Evolutionary conservation across 148 eudicot genomes (phyloP), one percentile per base, ranked within the genome.

Genomic region (Vaccinium darrowii): DNA sequence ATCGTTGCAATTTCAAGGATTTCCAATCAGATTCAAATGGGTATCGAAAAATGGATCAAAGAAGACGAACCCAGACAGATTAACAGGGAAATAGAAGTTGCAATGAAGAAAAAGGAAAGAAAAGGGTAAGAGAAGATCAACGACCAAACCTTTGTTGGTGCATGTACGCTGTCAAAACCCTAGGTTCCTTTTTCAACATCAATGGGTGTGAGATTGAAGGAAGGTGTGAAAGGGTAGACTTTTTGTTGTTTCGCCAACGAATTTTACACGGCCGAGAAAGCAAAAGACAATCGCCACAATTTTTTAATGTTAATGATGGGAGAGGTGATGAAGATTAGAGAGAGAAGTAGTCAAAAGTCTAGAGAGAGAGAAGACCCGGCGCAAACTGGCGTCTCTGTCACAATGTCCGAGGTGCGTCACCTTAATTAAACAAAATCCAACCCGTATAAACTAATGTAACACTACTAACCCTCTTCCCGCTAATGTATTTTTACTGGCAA

Each of bases 141-240:
- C 84, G 85, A 49, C 81, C 92, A 89, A 85, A 91, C 92, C 95
- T 88, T 87, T 65, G 88, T 49, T 78, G 78, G 83, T 82, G 54
- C 57, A 21, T 81, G 76, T 39, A 56, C 25, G 80, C 83, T 84
- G 86, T 83, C 80, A 93, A 93, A 65, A 89, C 89, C 93, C 90
- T 88, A 88, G 90, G 90, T 91, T 88, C 86, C 84, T 76, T 69
- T 27, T 83, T 76, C 89, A 84, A 81, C 51, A 81, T 15, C 78
- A 82, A 50, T 33, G 71, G 30, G 50, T 39, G 52, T 58, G 84
- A 80, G 85, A 77, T 84, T 86, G 84, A 84, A 84, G 82, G 84
- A 86, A 83, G 86, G 89, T 89, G 91, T 92, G 91, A 91, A 90
- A 85, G 86, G 58, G 90, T 88, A 90, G 92, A 88, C 90, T 88